These are phyloP conservation scores for Aspergillus terreus DNA, from an alignment of 2,329 filamentous ascomycete genomes.

Conservation along the genomic window DNA sequence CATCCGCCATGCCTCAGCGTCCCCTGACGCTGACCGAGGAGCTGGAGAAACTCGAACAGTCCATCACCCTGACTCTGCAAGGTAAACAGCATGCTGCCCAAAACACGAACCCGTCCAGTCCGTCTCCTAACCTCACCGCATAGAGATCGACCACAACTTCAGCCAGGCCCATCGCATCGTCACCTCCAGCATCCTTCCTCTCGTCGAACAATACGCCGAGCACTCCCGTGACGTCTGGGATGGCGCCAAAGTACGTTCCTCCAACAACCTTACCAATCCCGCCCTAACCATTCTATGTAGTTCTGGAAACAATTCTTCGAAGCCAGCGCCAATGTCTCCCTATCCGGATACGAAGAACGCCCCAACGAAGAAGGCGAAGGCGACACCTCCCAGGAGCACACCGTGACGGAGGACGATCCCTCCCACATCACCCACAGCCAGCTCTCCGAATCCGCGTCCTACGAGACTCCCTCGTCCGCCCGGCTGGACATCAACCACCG, in stretches of 20 bases:
- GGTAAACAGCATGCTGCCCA: constrained; percentile 46
- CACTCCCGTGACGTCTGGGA: constrained; percentile 95
- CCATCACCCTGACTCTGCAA: constrained; percentile 92
- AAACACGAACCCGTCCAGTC: constrained; percentile 10
- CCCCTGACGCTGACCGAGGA: constrained; percentile 85
- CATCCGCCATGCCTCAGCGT: constrained; percentile 44
- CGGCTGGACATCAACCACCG: constrained; percentile 25
- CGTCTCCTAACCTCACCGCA: constrained; percentile 9
- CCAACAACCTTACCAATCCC: not conserved
- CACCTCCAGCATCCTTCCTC: constrained; percentile 83
- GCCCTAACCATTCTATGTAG: constrained; percentile 41
- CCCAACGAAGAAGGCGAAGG: constrained; percentile 43
- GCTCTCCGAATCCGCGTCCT: constrained; percentile 37
- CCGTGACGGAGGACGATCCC: constrained; percentile 55
- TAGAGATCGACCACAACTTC: constrained; percentile 98
- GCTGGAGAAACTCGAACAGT: constrained; percentile 91
- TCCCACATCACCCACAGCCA: constrained; percentile 46
- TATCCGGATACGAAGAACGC: constrained; percentile 88
- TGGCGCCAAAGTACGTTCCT: constrained; percentile 72
- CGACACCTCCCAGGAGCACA: constrained; percentile 51
- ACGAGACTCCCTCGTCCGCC: constrained; percentile 38
- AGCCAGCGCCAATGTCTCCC: constrained; percentile 91
- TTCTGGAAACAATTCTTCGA: constrained; percentile 99
- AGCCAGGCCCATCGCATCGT: constrained; percentile 95
- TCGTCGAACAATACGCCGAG: constrained; percentile 92